Evolutionary conservation across 331 rosid genomes (phyloP).

Genomic region (Rhamnella rubrinervis): DNA sequence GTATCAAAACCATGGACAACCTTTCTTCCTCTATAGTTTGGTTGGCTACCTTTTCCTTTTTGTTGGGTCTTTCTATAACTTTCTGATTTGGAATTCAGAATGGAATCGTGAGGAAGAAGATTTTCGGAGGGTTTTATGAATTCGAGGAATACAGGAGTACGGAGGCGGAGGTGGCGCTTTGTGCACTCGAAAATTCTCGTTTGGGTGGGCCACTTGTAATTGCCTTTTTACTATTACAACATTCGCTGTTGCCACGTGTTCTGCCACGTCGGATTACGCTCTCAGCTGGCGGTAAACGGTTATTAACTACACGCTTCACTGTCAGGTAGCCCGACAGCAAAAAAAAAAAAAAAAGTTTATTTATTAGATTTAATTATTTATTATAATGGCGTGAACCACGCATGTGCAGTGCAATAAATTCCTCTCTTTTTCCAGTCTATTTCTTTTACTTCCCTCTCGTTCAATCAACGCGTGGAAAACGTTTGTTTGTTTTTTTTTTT

Average conservation of each 20-base stretch:
- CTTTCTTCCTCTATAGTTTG: background rate
- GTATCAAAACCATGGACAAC: constrained; percentile 36
- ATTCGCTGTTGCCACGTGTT: constrained; percentile 5
- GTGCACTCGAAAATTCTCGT: constrained; percentile 6
- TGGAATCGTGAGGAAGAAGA: constrained; percentile 34
- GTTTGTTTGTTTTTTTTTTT: too few relatives aligned
- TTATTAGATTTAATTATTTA: too few relatives aligned
- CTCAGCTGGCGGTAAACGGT: constrained; percentile 28
- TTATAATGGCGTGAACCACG: too few relatives aligned
- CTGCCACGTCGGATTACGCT: constrained; percentile 34
- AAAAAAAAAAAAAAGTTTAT: too few relatives aligned
- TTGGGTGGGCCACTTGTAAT: constrained; percentile 22
- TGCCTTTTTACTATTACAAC: constrained; percentile 1
- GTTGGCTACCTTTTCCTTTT: background rate
- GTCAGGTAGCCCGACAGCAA: background rate
- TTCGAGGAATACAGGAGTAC: constrained; percentile 16
- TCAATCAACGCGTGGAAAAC: background rate
- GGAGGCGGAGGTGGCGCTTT: background rate
- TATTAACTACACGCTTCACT: constrained; percentile 22
- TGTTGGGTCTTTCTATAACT: background rate
- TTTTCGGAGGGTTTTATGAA: constrained; percentile 17
- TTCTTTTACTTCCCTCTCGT: background rate
- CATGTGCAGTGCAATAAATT: background rate
- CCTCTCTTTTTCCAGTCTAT: too few relatives aligned
- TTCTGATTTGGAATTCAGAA: constrained; percentile 9